These are phyloP conservation scores for Terana coerulea DNA, from an alignment of 768 basidiomycete species.

Conservation along the genomic window DNA sequence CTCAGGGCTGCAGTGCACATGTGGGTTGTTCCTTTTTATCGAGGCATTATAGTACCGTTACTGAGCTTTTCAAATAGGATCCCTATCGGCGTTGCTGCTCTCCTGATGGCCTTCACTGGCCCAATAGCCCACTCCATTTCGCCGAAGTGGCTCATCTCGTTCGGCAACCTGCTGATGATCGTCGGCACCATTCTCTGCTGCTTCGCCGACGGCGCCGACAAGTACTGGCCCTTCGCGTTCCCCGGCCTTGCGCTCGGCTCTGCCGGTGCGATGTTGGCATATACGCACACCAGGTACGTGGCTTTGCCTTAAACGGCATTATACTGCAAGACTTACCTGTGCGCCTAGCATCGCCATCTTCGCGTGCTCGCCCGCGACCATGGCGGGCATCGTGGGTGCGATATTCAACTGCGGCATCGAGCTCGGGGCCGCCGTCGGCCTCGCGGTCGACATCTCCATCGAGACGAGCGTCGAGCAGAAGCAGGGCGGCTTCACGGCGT, in stretches of 20 bases:
- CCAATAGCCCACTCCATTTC: conserved; percentile 30
- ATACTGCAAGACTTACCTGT: neutral
- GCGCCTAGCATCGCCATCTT: conserved; percentile 51
- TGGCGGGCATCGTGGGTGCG: conserved; percentile 53
- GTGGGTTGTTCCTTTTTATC: conserved; percentile 18
- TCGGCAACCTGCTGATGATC: conserved; percentile 35
- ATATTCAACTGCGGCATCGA: conserved; percentile 53
- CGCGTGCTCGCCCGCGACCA: conserved; percentile 39
- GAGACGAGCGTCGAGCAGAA: conserved; percentile 37
- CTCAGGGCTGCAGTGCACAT: conserved; percentile 35
- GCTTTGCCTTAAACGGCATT: neutral
- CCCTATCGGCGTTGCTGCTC: conserved; percentile 37
- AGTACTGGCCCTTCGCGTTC: conserved; percentile 45
- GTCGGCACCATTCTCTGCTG: conserved; percentile 38
- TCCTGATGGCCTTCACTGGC: conserved; percentile 37
- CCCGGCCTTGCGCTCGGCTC: conserved; percentile 51
- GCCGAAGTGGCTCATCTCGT: conserved; percentile 43
- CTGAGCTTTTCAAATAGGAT: conserved; percentile 26
- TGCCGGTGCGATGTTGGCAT: conserved; percentile 41
- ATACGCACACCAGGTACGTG: conserved; percentile 45
- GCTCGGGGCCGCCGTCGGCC: conserved; percentile 46
- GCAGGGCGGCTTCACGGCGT: conserved; percentile 29
- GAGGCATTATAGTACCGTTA: too few species aligned
- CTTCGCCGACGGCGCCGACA: conserved; percentile 33
- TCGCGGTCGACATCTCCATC: conserved; percentile 47